Evolutionary conservation across 2,329 filamentous ascomycete species (phyloP).

Genomic region (Ophiostoma sp.): DNA sequence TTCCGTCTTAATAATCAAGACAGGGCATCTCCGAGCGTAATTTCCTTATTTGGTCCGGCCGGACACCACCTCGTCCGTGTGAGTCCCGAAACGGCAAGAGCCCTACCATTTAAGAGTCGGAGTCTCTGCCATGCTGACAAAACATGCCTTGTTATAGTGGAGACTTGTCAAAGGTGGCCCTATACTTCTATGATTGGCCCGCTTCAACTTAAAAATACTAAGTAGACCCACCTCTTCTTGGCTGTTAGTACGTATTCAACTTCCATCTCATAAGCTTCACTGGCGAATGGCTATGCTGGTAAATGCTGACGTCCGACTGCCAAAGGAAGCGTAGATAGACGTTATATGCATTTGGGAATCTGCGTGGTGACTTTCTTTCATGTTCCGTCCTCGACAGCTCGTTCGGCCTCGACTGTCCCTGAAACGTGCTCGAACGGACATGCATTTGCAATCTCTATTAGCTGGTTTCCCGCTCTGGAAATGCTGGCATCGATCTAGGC

Average conservation of each 20-base stretch:
- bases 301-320: background rate
- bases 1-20: background rate
- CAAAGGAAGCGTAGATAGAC: background rate
- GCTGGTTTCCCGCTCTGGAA: background rate
- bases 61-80: background rate
- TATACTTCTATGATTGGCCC: background rate
- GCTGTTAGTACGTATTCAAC: background rate
- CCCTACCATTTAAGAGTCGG: background rate
- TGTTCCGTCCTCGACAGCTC: background rate
- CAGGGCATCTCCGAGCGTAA: background rate
- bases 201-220: background rate
- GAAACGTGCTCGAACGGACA: background rate
- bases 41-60: background rate
- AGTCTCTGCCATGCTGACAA: background rate
- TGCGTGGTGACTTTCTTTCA: too few relatives aligned
- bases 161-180: background rate
- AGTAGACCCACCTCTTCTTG: background rate
- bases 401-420: background rate
- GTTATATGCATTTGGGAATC: background rate
- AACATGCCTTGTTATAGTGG: background rate
- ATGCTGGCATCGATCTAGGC: background rate
- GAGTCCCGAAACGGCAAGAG: background rate
- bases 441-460: background rate
- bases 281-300: background rate
- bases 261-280: background rate